Conservation (phyloP, 2,329 filamentous ascomycete genomes). For the Salinomyces thailandicus region DNA sequence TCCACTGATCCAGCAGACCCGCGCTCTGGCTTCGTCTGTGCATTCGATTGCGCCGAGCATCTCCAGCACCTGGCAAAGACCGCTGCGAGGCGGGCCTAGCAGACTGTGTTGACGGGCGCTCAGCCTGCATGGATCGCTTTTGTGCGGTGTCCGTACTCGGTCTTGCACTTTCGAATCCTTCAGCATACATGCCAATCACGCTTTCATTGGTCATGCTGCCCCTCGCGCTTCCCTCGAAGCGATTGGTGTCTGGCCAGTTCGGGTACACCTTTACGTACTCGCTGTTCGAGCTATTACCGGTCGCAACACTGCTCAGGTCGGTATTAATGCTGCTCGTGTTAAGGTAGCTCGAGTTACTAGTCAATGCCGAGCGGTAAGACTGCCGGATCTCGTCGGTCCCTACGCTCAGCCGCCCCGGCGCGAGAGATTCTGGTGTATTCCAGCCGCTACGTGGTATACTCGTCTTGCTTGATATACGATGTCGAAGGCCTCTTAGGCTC, state of each 20-base stretch:
- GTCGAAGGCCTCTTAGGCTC: constrained; percentile 17
- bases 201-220: constrained; percentile 49
- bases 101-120: constrained; percentile 5
- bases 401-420: constrained; percentile 25
- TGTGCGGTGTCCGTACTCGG: constrained; percentile 21
- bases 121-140: constrained; percentile 13
- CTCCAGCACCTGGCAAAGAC: constrained; percentile 1
- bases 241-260: constrained; percentile 17
- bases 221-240: constrained; percentile 34
- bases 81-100: constrained; percentile 3
- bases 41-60: constrained; percentile 9
- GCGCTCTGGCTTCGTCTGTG: constrained; percentile 26
- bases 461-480: constrained; percentile 13
- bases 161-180: constrained; percentile 39
- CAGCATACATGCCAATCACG: constrained; percentile 50
- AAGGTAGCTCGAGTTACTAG: constrained; percentile 47
- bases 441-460: constrained; percentile 25
- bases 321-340: constrained; percentile 52
- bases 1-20: constrained; percentile 18
- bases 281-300: constrained; percentile 65
- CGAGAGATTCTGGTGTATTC: constrained; percentile 24
- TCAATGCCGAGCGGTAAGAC: constrained; percentile 51
- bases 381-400: constrained; percentile 36
- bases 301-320: constrained; percentile 71
- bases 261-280: constrained; percentile 51